Percentiles rank a stretch among this genome's conserved stretches.
Evolutionary conservation across 768 basidiomycete genomes (phyloP).

Genomic region (Collybia nuda): DNA sequence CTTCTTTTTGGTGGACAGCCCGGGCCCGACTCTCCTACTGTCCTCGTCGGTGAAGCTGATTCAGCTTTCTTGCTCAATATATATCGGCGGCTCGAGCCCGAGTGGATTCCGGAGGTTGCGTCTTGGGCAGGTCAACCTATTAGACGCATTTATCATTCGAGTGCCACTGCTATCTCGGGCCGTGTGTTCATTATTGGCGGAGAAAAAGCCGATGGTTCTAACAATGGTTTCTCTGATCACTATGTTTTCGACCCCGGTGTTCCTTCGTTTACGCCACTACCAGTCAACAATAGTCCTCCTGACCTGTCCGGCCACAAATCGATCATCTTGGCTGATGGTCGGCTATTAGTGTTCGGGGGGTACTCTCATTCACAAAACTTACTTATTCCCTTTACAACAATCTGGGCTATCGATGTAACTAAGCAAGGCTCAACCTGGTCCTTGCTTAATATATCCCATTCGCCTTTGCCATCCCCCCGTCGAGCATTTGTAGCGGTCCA

Average conservation of each 20-base stretch:
- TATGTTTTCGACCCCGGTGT: conserved; percentile 56
- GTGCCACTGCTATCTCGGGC: conserved; percentile 46
- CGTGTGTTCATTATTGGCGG: conserved; percentile 77
- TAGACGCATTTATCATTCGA: conserved; percentile 75
- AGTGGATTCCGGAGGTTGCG: conserved; percentile 45
- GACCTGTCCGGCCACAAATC: conserved; percentile 75
- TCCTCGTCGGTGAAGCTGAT: conserved; percentile 53
- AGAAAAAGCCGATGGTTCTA: conserved; percentile 78
- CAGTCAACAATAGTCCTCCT: conserved; percentile 56
- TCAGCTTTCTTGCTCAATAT: conserved; percentile 62
- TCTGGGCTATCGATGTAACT: conserved; percentile 67
- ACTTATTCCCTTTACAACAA: conserved; percentile 54
- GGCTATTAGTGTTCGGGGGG: conserved; percentile 76
- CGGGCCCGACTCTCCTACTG: conserved; percentile 53
- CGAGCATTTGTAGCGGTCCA: conserved; percentile 59
- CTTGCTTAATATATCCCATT: conserved; percentile 31
- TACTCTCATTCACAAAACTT: conserved; percentile 44
- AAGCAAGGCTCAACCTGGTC: conserved; percentile 50
- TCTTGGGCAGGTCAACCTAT: conserved; percentile 68
- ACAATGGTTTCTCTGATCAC: conserved; percentile 57
- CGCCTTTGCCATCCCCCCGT: conserved; percentile 52
- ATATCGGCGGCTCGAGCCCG: conserved; percentile 30
- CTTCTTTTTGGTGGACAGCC: conserved; percentile 80
- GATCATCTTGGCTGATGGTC: conserved; percentile 66
- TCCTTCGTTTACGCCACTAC: conserved; percentile 54